Evolutionary conservation across 345 rosid species (phyloP), one percentile per base, ranked within the genome.

Genomic region (Gossypium thurberi): DNA sequence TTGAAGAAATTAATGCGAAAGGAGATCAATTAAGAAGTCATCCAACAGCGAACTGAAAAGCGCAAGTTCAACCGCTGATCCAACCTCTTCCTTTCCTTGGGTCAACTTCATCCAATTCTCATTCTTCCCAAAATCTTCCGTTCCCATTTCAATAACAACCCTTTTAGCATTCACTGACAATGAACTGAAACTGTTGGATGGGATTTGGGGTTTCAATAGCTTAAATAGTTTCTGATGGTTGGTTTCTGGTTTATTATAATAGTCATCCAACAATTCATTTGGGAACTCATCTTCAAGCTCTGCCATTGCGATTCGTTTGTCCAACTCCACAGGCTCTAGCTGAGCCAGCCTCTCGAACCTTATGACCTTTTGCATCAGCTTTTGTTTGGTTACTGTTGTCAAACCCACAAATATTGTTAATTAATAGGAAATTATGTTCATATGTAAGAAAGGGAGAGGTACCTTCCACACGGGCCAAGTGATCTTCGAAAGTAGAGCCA

Each of bases 271-370:
- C 40, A 33, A 5, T 33, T 5, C 40, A 5, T 33, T 5, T 5
- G 40, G 28, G 8, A 69, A 15, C 28, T 77, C 76, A 59, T 87
- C 71, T 4, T 87, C 78, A 6, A 63, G 62, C 55, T 81, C 79
- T 42, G 76, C 72, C 7, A 53, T 42, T 10, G 81, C 81, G 20
- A 91, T 84, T 72, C 87, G 85, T 74, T 81, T 86, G 73, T 88
- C 93, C 77, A 94, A 65, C 59, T 90, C 85, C 53, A 87, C 40
- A 8, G 97, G 95, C 56, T 85, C 82, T 70, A 94, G 48, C 6
- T 62, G 82, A 73, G 85, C 79, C 14, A 85, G 81, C 21, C 71
- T 73, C 74, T 81, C 82, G 17, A 85, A 71, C 28, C 86, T 77
- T 51, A 73, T 73, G 12, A 70, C 65, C 73, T 81, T 90, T 65